These are phyloP conservation scores for Ogataea henricii DNA, from an alignment of 805 yeast genomes.

Conservation along the genomic window DNA sequence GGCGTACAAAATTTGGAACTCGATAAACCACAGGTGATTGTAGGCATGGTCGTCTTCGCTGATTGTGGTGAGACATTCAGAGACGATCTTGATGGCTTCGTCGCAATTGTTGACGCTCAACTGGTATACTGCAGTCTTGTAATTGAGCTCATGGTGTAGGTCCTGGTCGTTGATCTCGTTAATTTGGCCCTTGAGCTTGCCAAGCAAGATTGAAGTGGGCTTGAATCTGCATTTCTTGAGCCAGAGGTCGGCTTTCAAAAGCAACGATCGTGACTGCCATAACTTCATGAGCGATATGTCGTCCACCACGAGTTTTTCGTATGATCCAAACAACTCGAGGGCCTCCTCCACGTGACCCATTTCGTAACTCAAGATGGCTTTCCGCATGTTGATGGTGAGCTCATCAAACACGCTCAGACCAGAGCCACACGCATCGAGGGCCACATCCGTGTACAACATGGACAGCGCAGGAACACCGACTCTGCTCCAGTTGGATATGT, in stretches of 20 bases:
- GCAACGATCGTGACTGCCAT: conserved; percentile 42
- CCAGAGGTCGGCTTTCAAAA: conserved; percentile 40
- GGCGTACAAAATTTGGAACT: conserved; percentile 50
- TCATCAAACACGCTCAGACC: conserved; percentile 40
- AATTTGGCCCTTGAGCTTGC: conserved; percentile 32
- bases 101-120: conserved; percentile 24
- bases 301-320: conserved; percentile 26
- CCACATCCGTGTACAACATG: conserved; percentile 48
- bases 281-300: conserved; percentile 44
- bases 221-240: conserved; percentile 42
- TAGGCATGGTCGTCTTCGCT: conserved; percentile 26
- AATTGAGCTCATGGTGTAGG: conserved; percentile 30
- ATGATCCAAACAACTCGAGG: conserved; percentile 37
- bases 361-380: conserved; percentile 38
- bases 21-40: conserved; percentile 47
- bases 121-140: conserved; percentile 28
- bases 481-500: conserved; percentile 51
- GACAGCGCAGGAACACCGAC: conserved; percentile 51
- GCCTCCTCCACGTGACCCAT: conserved; percentile 45
- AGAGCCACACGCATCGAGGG: conserved; percentile 41
- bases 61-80: conserved; percentile 25
- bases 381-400: conserved; percentile 41
- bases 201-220: conserved; percentile 39
- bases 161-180: conserved; percentile 36
- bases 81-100: conserved; percentile 25